Evolutionary conservation across 2,329 filamentous ascomycete genomes (phyloP).

Genomic region (Nakataea oryzae): DNA sequence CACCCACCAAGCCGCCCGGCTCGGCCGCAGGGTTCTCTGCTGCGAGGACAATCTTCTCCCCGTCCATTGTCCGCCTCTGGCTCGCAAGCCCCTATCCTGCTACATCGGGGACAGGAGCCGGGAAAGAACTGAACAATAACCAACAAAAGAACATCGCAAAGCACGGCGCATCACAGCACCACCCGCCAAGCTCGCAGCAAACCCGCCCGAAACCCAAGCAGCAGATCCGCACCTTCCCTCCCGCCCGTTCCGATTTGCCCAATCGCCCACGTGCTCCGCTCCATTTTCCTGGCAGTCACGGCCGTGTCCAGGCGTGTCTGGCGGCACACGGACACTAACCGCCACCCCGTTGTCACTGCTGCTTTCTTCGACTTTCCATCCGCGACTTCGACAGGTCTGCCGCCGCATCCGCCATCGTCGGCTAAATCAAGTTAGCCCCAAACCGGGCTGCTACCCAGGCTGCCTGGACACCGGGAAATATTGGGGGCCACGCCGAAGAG

Average conservation of each 20-base stretch:
- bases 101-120: not conserved
- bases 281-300: not conserved
- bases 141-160: not conserved
- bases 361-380: not conserved
- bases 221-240: too few relatives aligned
- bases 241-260: not conserved
- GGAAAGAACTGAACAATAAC: not conserved
- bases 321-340: not conserved
- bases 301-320: not conserved
- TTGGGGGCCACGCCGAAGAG: not conserved
- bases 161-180: not conserved
- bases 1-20: not conserved
- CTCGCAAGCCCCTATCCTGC: not conserved
- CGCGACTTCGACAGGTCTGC: not conserved
- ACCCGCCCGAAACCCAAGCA: not conserved
- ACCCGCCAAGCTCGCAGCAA: not conserved
- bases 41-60: not conserved
- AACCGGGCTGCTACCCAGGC: too few relatives aligned
- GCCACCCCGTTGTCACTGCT: not conserved
- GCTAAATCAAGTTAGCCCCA: not conserved
- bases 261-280: not conserved
- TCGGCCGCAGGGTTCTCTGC: not conserved
- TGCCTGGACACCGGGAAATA: not conserved
- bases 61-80: not conserved
- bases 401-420: not conserved